A percentile compares a stretch with the other conserved stretches of the same genome.
Evolutionary conservation across 2,329 filamentous ascomycete genomes (phyloP).

Genomic region (Fusarium redolens): DNA sequence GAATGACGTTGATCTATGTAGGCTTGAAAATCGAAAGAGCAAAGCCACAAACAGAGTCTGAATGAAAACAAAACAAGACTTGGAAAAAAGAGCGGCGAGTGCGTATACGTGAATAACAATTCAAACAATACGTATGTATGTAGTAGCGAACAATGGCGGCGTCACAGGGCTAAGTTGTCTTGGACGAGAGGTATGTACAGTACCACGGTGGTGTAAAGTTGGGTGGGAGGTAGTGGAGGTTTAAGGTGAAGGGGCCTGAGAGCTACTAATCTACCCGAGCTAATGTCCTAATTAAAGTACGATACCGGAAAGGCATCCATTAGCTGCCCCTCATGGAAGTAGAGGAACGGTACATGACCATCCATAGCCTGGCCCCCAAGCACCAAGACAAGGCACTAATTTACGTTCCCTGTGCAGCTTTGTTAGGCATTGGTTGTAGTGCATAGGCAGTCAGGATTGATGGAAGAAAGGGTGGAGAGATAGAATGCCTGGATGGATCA

Average conservation of each 20-base stretch:
- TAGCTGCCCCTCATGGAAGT: slow-evolving; percentile 11
- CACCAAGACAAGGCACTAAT: slow-evolving; percentile 39
- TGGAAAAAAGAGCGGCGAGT: slow-evolving; percentile 14
- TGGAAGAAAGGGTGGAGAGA: slow-evolving; percentile 39
- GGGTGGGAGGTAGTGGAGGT: slow-evolving; percentile 31
- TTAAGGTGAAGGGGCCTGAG: slow-evolving; percentile 18
- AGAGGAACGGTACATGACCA: slow-evolving; percentile 6
- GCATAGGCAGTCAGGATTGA: slow-evolving; percentile 31
- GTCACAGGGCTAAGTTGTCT: slow-evolving; percentile 17
- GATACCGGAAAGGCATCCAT: not conserved
- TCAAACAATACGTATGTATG: slow-evolving; percentile 18
- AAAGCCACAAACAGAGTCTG: not conserved
- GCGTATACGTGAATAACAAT: slow-evolving; percentile 14
- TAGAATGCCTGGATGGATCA: slow-evolving; percentile 25
- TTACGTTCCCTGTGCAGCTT: slow-evolving; percentile 39
- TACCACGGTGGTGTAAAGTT: slow-evolving; percentile 5
- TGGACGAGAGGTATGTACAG: slow-evolving; percentile 22
- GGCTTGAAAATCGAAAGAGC: not conserved
- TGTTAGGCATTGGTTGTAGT: slow-evolving; percentile 31
- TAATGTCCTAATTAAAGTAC: slow-evolving; percentile 6
- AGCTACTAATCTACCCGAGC: not conserved
- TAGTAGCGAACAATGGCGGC: slow-evolving; percentile 13
- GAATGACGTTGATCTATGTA: slow-evolving; percentile 18
- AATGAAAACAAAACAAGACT: not conserved
- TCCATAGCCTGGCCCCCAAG: slow-evolving; percentile 31